Base-by-base conservation (phyloP, 2,329 filamentous ascomycete genomes). In the Mycosphaerella sp. region DNA sequence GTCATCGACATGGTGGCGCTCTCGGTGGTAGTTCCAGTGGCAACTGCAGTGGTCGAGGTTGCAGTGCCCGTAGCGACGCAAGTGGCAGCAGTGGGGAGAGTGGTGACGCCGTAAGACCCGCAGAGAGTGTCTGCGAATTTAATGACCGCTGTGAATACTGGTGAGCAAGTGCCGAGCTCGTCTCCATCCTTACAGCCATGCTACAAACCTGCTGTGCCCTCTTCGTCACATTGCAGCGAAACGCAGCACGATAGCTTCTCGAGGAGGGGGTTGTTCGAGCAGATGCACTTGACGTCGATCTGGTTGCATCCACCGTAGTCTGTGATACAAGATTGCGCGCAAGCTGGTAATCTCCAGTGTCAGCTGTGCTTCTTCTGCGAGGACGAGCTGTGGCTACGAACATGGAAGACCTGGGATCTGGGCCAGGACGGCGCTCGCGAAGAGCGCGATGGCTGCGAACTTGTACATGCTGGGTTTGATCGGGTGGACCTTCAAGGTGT, bases 211-310 rank as follows among this genome's bases (percentile, higher is more conserved):
- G 32, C 17, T 10, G 45, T 53, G 26, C 39, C 45, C 11, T 26
- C 12, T 6, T 36, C 44, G 49, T 56, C 57, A 59, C 73, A 76
- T 4, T 57, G 55, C 21, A 61, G 58, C 48, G 66, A 64, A 38
- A 75, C 71, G 59, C 73, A 76, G 68, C 73, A 75, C 2, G 71
- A 69, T 29, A 76, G 62, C 10, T 60, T 63, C 39, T 54, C 46
- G 50, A 76, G 69, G 34, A 72, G 64, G 2, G 58, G 57, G 2
- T 51, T 55, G 64, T 72, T 73, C 26, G 59, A 61, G 63, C 73
- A 76, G 57, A 76, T 73, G 61, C 73, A 76, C 36, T 65, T 62
- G 48, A 74, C 66, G 47, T 74, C 70, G 54, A 74, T 58, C 5
- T 61, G 56, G 39, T 58, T 54, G 62, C 73, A 76, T 49, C 65